Percentiles rank a stretch among this genome's conserved stretches.
Evolutionary conservation across 176 grass and related monocot species (phyloP).

Genomic region (Pontederia paniculata): DNA sequence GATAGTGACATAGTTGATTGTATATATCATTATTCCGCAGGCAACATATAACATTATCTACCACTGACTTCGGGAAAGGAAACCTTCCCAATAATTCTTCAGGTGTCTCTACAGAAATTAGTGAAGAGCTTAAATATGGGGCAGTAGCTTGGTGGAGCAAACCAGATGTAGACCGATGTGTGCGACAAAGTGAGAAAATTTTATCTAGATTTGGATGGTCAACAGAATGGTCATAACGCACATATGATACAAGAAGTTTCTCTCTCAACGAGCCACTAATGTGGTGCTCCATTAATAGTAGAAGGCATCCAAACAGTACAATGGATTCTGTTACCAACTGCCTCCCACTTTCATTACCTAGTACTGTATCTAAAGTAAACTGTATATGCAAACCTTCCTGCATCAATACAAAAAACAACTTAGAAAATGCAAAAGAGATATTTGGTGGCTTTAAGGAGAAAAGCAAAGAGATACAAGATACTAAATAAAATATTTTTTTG

Average conservation of each 20-base stretch:
- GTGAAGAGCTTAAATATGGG: constrained; percentile 5
- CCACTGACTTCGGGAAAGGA: constrained; percentile 39
- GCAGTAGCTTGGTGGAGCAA: constrained; percentile 3
- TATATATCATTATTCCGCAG: constrained; percentile 51
- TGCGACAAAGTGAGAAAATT: constrained; percentile 43
- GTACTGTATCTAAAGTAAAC: constrained; percentile 51
- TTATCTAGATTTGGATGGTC: constrained; percentile 36
- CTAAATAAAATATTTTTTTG: not conserved
- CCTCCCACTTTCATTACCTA: constrained; percentile 31
- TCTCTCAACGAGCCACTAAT: constrained; percentile 42
- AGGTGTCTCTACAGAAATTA: constrained; percentile 37
- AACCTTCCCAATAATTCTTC: constrained; percentile 58
- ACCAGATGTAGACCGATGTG: constrained; percentile 12
- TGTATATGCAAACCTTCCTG: constrained; percentile 55
- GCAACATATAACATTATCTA: constrained; percentile 42
- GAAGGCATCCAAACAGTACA: constrained; percentile 42
- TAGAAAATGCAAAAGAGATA: constrained; percentile 6
- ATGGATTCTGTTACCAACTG: constrained; percentile 55
- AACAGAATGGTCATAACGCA: constrained; percentile 36
- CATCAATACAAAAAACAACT: too few relatives aligned
- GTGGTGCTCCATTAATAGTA: constrained; percentile 50
- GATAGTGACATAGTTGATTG: constrained; percentile 34
- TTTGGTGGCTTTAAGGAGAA: not conserved
- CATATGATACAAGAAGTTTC: constrained; percentile 50
- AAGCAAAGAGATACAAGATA: not conserved